Base-by-base conservation (phyloP, 257 asterid species). In the Solanum sejunctum region DNA sequence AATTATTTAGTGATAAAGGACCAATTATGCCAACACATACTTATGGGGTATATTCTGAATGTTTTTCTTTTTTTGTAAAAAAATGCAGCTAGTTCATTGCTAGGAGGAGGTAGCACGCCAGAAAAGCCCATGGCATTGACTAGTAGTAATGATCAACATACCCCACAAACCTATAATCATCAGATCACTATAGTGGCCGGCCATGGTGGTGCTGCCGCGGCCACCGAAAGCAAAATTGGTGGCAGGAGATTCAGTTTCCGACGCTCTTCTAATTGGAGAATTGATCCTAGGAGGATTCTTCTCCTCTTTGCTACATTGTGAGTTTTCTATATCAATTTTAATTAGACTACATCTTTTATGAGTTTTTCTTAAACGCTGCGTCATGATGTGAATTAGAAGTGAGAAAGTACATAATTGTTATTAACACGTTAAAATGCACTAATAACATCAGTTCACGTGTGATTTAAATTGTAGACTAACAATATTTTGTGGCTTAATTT, bases 241-340 rank as follows among this genome's bases (percentile, higher is more conserved):
- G 88, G 89, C 61, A 84, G 87, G 63, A 90, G 89, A 64, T 87
- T 89, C 88, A 86, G 93, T 84, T 91, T 91, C 89, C 88, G 91
- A 80, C 96, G 99, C 8, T 86, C 95, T 4, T 54, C 85, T 8
- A 36, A 86, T 32, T 88, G 93, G 91, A 17, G 84, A 13, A 17
- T 90, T 81, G 90, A 91, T 85, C 97, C 99, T 0, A 92, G 95
- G 83, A 92, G 92, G 86, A 91, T 96, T 81, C 93, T 94, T 45
- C 43, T 94, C 91, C 87, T 91, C 91, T 96, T 94, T 81, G 99
- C 99, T 51, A 92, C 99, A 20, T 83, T 93, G 97, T 93, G 88
- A 90, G 97, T 81, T 61, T 16, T 15, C 32, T 28, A 28, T 28
- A 28, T 28, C 32, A 28, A 28, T 28, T 28, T 28, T 28, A 28